Conservation (phyloP, 1,284 basidiomycete species). For the Uromyces viciae-fabae region DNA sequence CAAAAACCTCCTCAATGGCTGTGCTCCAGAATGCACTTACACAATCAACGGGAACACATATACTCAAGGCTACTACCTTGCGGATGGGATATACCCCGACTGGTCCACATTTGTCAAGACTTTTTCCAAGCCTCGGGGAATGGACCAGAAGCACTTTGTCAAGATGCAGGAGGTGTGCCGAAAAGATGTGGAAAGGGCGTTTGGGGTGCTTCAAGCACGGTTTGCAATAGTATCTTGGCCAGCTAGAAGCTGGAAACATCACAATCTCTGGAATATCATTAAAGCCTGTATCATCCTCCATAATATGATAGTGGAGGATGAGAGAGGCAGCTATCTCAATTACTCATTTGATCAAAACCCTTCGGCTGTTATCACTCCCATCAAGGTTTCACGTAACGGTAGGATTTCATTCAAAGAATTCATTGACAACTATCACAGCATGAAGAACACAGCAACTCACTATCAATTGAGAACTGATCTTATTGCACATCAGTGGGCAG, state of each 20-base stretch:
- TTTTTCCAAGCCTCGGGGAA: neutral
- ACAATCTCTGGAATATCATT: neutral
- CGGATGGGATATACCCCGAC: slow-evolving; percentile 11
- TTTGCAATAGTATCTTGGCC: neutral
- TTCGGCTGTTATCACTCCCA: neutral
- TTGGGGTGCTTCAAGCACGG: neutral
- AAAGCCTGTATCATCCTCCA: neutral
- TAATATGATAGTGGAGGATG: neutral
- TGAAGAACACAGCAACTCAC: neutral
- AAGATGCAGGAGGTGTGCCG: neutral
- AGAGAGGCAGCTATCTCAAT: neutral
- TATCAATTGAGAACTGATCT: neutral
- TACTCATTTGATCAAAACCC: neutral
- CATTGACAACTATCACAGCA: neutral
- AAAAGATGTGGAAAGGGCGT: neutral
- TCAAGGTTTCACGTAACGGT: neutral
- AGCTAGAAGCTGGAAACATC: neutral
- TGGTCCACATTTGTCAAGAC: slow-evolving; percentile 25
- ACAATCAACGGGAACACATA: slow-evolving; percentile 9
- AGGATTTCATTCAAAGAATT: neutral
- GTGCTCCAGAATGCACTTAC: neutral
- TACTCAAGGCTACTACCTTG: neutral
- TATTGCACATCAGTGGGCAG: neutral
- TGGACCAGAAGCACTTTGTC: neutral
- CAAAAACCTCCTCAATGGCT: slow-evolving; percentile 11